Conservation (phyloP, 192 early-diverging fungal species). For the Spinellus fusiger region DNA sequence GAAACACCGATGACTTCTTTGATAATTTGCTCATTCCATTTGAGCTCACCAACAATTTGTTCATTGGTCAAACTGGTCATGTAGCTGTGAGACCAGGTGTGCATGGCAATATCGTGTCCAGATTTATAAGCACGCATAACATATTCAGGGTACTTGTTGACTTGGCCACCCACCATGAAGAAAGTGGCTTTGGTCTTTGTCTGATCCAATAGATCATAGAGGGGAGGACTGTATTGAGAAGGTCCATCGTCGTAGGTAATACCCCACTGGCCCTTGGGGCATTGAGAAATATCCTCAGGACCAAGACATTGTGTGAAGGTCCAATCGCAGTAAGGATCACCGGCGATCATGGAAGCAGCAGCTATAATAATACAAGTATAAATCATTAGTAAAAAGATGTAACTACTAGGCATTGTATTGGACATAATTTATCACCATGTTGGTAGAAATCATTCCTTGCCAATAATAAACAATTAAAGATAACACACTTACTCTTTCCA, state of each 20-base stretch:
- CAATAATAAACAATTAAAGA: background rate
- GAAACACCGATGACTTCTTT: conserved; percentile 43
- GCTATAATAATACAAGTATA: background rate
- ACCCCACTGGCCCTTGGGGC: conserved; percentile 45
- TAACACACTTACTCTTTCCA: conserved; percentile 2
- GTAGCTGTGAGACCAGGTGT: conserved; percentile 58
- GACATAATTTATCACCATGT: too few species aligned
- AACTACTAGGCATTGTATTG: background rate
- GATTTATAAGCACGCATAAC: conserved; percentile 25
- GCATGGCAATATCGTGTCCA: conserved; percentile 42
- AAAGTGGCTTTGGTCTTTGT: conserved; percentile 36
- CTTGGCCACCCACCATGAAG: conserved; percentile 45
- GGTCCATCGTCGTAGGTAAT: conserved; percentile 48
- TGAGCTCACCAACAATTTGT: conserved; percentile 56
- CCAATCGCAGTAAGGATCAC: conserved; percentile 42
- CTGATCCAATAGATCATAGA: conserved; percentile 37
- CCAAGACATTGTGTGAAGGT: conserved; percentile 41
- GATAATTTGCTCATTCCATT: conserved; percentile 48
- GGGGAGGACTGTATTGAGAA: conserved; percentile 31
- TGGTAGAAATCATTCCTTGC: background rate
- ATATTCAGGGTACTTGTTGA: conserved; percentile 41
- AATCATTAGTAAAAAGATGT: background rate
- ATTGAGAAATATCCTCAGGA: conserved; percentile 40
- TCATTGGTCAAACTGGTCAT: conserved; percentile 53
- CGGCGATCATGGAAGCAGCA: background rate